Evolutionary conservation across 1,139 yeast species (phyloP).

Genomic region (Kodamaea anthophila): DNA sequence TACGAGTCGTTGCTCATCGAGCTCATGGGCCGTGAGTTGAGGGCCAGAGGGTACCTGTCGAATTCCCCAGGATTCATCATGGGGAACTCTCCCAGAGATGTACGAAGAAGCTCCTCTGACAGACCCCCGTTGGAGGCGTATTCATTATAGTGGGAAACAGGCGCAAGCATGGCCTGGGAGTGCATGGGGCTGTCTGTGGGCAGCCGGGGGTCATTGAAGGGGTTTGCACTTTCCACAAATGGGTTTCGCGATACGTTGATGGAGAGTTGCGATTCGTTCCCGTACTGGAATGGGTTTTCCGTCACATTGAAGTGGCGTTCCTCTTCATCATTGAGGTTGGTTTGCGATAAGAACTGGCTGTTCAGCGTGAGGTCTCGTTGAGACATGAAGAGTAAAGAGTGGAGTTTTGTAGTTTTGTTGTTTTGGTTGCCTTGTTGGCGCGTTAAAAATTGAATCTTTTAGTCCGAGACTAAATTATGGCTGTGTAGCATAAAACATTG

Average conservation of each 20-base stretch:
- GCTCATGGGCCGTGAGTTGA: constrained; percentile 13
- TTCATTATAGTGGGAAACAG: neutral
- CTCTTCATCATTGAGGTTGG: constrained; percentile 1
- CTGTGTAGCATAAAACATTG: no score
- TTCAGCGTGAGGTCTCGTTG: constrained; percentile 12
- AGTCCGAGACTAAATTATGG: no score
- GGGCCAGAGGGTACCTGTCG: constrained; percentile 16
- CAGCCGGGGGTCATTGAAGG: constrained; percentile 1
- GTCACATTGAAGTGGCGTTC: constrained; percentile 1
- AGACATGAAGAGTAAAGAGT: no score
- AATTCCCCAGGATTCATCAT: constrained; percentile 12
- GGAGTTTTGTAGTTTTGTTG: no score
- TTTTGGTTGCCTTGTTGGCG: no score
- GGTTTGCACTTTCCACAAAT: neutral
- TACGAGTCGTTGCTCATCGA: constrained; percentile 10
- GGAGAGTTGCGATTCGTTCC: neutral
- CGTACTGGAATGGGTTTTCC: neutral
- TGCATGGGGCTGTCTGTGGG: constrained; percentile 1
- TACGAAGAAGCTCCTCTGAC: constrained; percentile 2
- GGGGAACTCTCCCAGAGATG: neutral
- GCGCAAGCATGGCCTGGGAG: no score
- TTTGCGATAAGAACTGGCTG: constrained; percentile 3
- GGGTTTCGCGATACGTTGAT: neutral
- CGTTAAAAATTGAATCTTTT: no score
- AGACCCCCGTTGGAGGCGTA: constrained; percentile 1